A percentile compares a stretch with the other conserved stretches of the same genome.
Evolutionary conservation across 139 green algal genomes (phyloP).

Genomic region (Yamagishiella unicocca): DNA sequence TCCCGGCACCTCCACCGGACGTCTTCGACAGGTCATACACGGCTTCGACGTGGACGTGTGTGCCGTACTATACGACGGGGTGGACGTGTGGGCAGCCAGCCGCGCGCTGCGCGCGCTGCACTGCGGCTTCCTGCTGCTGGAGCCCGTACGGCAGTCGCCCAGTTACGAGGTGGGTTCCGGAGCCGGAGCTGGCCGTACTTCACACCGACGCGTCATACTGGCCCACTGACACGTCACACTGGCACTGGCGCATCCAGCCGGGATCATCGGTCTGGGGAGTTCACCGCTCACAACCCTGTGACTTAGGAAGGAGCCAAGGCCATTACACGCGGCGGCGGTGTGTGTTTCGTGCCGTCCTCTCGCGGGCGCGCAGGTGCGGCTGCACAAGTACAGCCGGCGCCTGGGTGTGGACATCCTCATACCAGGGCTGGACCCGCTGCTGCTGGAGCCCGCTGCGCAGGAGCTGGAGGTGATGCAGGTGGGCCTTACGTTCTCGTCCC

Average conservation of each 20-base stretch:
- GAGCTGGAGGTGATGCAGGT: neutral
- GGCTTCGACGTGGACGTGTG: neutral
- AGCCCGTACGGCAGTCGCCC: conserved; percentile 23
- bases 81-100: neutral
- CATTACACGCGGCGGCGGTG: too few relatives aligned
- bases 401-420: conserved; percentile 1
- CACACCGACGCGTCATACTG: too few relatives aligned
- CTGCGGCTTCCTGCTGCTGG: neutral
- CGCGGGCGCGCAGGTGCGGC: neutral
- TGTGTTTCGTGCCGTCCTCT: too few relatives aligned
- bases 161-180: conserved; percentile 9
- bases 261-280: too few relatives aligned
- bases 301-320: too few relatives aligned
- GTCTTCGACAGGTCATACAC: conserved; percentile 1
- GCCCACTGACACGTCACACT: too few relatives aligned
- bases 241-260: too few relatives aligned
- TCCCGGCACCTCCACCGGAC: too few relatives aligned
- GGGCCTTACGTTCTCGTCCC: neutral
- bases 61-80: conserved; percentile 1
- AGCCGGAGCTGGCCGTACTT: too few relatives aligned
- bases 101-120: conserved; percentile 12
- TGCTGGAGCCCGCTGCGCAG: neutral
- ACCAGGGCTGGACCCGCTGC: neutral
- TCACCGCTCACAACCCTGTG: too few relatives aligned
- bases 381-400: neutral